phyloP scores from a whole-genome alignment of 2,329 filamentous ascomycete species.

The Pseudogymnoascus sp. region DNA sequence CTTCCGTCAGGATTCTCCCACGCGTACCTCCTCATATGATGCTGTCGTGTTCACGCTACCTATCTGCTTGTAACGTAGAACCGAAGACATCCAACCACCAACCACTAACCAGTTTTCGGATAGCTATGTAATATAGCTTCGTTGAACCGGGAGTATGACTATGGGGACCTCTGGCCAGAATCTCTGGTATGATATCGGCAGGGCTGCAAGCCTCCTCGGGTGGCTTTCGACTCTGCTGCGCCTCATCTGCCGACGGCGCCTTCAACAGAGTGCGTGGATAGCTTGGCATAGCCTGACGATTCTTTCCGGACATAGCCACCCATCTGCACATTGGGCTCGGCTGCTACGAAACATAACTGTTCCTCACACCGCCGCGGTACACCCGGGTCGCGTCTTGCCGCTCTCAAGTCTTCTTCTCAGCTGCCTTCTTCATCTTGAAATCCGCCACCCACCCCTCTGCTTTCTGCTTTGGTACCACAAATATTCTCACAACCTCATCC shows the following conservation, averaged over 20 bases:
- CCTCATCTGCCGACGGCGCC: background rate
- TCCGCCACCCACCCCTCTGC: constrained; percentile 72
- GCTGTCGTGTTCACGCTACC: background rate
- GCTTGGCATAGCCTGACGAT: background rate
- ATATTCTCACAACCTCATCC: constrained; percentile 75
- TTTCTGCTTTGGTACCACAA: constrained; percentile 66
- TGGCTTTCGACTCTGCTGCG: background rate
- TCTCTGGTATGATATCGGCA: background rate
- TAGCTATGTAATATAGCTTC: background rate
- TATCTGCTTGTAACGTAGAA: background rate
- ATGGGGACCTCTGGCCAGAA: background rate
- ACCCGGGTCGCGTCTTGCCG: background rate
- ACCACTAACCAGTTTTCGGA: background rate
- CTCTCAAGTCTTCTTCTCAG: constrained; percentile 29
- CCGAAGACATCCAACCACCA: background rate
- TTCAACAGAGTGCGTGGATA: background rate
- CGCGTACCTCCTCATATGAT: background rate
- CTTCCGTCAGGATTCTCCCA: background rate
- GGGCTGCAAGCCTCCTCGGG: background rate
- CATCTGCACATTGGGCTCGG: background rate
- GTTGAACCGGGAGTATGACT: background rate
- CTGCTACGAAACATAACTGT: background rate
- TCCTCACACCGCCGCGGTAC: background rate
- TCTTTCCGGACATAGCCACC: background rate
- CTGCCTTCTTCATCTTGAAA: constrained; percentile 67